phyloP scores from a whole-genome alignment of 2,329 filamentous ascomycete species.

The Aspergillus ustus region DNA sequence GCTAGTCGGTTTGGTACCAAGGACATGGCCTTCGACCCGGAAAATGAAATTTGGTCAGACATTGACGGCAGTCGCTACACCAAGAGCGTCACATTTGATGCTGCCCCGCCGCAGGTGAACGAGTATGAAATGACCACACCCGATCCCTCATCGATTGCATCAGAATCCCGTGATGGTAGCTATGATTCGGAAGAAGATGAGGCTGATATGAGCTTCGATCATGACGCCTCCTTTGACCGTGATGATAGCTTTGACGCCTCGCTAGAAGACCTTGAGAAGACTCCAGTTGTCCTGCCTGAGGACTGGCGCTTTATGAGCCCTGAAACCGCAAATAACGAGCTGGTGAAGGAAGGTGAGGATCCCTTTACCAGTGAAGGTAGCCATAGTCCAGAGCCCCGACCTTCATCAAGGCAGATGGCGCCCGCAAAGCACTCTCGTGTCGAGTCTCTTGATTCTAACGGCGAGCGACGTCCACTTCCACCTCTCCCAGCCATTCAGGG shows the following conservation, averaged over 20 bases:
- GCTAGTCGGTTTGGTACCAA: constrained; percentile 64
- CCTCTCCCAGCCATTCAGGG: constrained; percentile 69
- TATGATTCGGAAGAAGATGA: constrained; percentile 79
- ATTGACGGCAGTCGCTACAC: constrained; percentile 76
- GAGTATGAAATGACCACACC: constrained; percentile 99
- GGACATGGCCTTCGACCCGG: constrained; percentile 66
- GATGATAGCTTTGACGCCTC: constrained; percentile 96
- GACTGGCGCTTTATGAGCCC: constrained; percentile 86
- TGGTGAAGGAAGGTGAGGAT: constrained; percentile 64
- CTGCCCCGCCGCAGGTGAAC: constrained; percentile 89
- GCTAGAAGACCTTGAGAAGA: constrained; percentile 94
- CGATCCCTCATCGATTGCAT: constrained; percentile 88
- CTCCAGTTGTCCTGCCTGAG: constrained; percentile 94
- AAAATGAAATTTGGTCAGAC: constrained; percentile 70
- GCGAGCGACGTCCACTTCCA: constrained; percentile 81
- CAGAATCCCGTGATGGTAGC: constrained; percentile 88
- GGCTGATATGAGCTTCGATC: constrained; percentile 66
- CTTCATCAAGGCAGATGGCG: constrained; percentile 44
- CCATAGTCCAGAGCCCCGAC: constrained; percentile 65
- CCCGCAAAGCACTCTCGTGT: constrained; percentile 59
- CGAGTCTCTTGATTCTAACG: constrained; percentile 76
- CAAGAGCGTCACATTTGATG: constrained; percentile 97
- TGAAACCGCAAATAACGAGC: constrained; percentile 61
- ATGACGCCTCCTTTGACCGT: constrained; percentile 63
- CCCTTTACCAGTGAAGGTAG: constrained; percentile 70